phyloP scores from a whole-genome alignment of 441 rosid genomes.

The Biscutella auriculata region DNA sequence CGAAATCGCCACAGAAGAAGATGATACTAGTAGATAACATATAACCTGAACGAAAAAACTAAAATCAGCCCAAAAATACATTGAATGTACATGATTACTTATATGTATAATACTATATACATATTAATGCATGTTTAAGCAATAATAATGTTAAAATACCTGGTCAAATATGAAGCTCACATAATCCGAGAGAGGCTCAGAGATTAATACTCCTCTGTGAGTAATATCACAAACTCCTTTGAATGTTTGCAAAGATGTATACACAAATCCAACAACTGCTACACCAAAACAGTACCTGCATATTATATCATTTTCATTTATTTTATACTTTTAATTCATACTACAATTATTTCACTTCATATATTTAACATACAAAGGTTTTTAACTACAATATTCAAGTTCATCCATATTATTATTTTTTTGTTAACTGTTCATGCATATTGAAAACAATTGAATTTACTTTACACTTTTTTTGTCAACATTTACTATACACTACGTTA shows the following conservation, averaged over 20 bases:
- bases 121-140: too few relatives aligned
- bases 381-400: too few relatives aligned
- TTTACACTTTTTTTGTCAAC: too few relatives aligned
- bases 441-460: neutral
- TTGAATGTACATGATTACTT: neutral
- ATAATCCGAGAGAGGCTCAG: slow-evolving; percentile 54
- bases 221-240: slow-evolving; percentile 59
- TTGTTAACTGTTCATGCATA: too few relatives aligned
- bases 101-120: neutral
- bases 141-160: slow-evolving; percentile 21
- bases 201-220: slow-evolving; percentile 46
- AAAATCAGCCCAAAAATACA: neutral
- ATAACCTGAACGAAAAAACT: slow-evolving; percentile 26
- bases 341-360: neutral
- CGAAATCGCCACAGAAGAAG: slow-evolving; percentile 40
- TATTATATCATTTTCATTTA: neutral
- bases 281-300: slow-evolving; percentile 56
- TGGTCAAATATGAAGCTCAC: slow-evolving; percentile 56
- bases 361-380: too few relatives aligned
- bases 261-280: slow-evolving; percentile 31
- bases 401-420: too few relatives aligned
- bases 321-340: neutral
- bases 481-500: too few relatives aligned
- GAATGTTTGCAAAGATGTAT: slow-evolving; percentile 54
- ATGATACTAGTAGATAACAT: slow-evolving; percentile 56